These are phyloP conservation scores for Ploettnerulaceae sp. DNA, from an alignment of 2,329 filamentous ascomycete species.

Conservation along the genomic window DNA sequence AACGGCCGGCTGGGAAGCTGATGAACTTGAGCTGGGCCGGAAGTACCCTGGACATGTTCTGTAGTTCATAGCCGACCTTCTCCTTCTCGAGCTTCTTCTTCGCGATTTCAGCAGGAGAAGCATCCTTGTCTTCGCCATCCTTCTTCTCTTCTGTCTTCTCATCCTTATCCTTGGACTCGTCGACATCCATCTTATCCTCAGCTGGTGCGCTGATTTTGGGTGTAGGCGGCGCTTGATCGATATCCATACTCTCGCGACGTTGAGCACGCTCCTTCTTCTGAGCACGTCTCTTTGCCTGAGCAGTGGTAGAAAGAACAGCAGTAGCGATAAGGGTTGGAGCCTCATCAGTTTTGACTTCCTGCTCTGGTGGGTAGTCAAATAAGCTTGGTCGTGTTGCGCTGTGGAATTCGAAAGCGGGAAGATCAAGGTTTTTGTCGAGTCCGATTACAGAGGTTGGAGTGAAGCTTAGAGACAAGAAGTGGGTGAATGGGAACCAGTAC, in stretches of 20 bases:
- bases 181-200: constrained; percentile 83
- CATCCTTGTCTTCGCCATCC: constrained; percentile 57
- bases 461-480: constrained; percentile 94
- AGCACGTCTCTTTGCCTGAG: constrained; percentile 90
- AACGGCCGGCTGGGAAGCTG: constrained; percentile 83
- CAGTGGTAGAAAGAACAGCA: constrained; percentile 91
- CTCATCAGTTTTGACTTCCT: constrained; percentile 91
- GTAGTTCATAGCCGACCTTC: constrained; percentile 91
- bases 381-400: constrained; percentile 90
- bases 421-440: constrained; percentile 87
- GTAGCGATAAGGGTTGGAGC: constrained; percentile 91
- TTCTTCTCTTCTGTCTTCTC: constrained; percentile 55
- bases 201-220: constrained; percentile 53
- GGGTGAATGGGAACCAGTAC: constrained; percentile 99
- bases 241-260: constrained; percentile 89
- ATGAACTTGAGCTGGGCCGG: constrained; percentile 93
- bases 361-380: constrained; percentile 96
- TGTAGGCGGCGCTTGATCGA: constrained; percentile 74
- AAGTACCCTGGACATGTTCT: constrained; percentile 94
- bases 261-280: constrained; percentile 91
- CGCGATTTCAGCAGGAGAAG: constrained; percentile 46
- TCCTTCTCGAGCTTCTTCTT: constrained; percentile 96
- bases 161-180: constrained; percentile 47
- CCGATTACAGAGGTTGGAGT: constrained; percentile 96
- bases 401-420: constrained; percentile 92